Percentiles rank a stretch among this genome's conserved stretches.
Evolutionary conservation across 345 rosid genomes (phyloP).

Genomic region (Bruguiera gymnorhiza): DNA sequence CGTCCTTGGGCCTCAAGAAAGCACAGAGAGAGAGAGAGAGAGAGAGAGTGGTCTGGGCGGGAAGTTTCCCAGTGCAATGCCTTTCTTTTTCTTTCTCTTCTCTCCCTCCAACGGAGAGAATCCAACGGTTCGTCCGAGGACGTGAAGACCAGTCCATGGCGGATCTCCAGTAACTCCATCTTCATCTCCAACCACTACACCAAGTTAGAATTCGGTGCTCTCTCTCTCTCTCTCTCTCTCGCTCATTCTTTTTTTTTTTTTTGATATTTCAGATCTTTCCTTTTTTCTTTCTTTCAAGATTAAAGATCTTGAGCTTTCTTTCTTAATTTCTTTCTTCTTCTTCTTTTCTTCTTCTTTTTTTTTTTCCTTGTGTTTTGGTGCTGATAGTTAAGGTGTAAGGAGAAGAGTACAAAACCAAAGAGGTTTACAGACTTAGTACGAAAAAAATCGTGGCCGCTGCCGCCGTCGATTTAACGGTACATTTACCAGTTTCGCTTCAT

Average conservation of each 20-base stretch:
- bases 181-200: slow-evolving; percentile 50
- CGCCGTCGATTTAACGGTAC: slow-evolving; percentile 82
- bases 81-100: not conserved
- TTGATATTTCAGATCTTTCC: too few species aligned
- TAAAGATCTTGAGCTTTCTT: not conserved
- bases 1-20: too few species aligned
- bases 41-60: slow-evolving; percentile 6
- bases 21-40: too few species aligned
- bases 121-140: slow-evolving; percentile 72
- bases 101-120: slow-evolving; percentile 57
- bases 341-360: not conserved
- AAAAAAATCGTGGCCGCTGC: slow-evolving; percentile 66
- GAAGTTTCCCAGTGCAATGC: too few species aligned
- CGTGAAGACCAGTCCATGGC: slow-evolving; percentile 74
- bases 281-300: not conserved
- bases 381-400: slow-evolving; percentile 52
- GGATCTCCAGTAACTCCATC: slow-evolving; percentile 60
- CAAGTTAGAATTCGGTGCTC: slow-evolving; percentile 70
- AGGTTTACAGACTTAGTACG: slow-evolving; percentile 72
- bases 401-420: slow-evolving; percentile 54
- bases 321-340: too few species aligned
- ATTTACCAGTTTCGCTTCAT: not conserved
- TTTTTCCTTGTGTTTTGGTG: not conserved
- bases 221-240: not conserved
- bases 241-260: not conserved